These are phyloP conservation scores for Euphorbia tirucalli DNA, from an alignment of 345 rosid genomes.

Conservation along the genomic window DNA sequence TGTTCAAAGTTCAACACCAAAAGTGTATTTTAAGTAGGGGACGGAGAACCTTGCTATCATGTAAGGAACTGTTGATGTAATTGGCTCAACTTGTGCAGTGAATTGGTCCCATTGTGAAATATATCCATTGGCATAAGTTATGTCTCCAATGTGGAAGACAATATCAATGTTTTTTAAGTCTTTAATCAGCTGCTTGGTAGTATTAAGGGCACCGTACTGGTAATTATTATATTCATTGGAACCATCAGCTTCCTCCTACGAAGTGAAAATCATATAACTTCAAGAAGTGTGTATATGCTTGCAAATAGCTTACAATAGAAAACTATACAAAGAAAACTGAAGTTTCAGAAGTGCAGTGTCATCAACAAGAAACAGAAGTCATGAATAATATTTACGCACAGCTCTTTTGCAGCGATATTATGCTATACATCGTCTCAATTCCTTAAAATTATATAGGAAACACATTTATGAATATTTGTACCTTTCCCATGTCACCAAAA, in stretches of 20 bases:
- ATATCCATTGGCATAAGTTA: conserved; percentile 67
- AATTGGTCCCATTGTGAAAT: conserved; percentile 79
- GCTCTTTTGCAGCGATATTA: background rate
- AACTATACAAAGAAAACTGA: background rate
- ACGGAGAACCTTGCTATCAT: conserved; percentile 61
- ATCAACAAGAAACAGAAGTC: background rate
- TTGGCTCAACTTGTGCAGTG: conserved; percentile 62
- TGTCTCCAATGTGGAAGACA: conserved; percentile 70
- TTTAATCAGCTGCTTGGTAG: conserved; percentile 55
- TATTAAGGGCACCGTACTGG: conserved; percentile 57
- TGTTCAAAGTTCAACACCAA: conserved; percentile 8
- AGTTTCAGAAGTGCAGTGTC: background rate
- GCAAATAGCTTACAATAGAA: background rate
- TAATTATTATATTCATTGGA: conserved; percentile 51
- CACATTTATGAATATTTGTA: conserved; percentile 10
- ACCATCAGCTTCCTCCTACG: conserved; percentile 66
- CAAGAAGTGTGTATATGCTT: conserved; percentile 1
- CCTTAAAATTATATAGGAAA: background rate
- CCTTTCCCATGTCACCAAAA: conserved; percentile 93
- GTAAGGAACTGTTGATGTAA: conserved; percentile 65
- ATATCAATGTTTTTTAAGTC: conserved; percentile 54
- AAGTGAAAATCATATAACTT: background rate
- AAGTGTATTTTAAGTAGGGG: background rate
- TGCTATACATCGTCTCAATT: background rate
- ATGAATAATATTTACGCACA: background rate